Percentiles rank a stretch among this genome's conserved stretches.
These are phyloP conservation scores for Termitomyces sp. DNA, from an alignment of 768 basidiomycete genomes.

Conservation along the genomic window DNA sequence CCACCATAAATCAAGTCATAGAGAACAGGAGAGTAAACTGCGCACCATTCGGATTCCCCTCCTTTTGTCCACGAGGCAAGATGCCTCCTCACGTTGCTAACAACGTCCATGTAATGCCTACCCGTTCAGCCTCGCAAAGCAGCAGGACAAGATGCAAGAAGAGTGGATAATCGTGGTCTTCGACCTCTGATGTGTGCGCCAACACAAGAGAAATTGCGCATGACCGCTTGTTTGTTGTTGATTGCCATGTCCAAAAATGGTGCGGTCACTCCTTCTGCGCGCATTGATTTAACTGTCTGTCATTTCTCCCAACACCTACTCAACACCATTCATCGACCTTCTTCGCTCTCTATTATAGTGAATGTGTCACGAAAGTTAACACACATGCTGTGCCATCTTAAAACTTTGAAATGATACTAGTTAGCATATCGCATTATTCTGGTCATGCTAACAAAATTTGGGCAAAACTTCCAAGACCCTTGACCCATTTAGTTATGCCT, in stretches of 20 bases:
- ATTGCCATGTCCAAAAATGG: background rate
- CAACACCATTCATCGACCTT: too few species aligned
- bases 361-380: background rate
- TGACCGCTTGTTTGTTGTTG: background rate
- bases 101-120: conserved; percentile 47
- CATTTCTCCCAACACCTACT: background rate
- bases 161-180: background rate
- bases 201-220: background rate
- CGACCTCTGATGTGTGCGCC: background rate
- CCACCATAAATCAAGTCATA: conserved; percentile 8
- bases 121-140: background rate
- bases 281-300: background rate
- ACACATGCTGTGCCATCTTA: too few species aligned
- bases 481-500: too few species aligned
- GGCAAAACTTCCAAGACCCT: too few species aligned
- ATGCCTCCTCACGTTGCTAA: conserved; percentile 43
- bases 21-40: conserved; percentile 13
- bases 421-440: too few species aligned
- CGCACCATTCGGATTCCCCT: conserved; percentile 61
- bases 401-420: too few species aligned
- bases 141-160: background rate
- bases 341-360: too few species aligned
- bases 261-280: background rate
- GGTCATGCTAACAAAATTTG: too few species aligned
- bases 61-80: conserved; percentile 50